phyloP scores from a whole-genome alignment of 1,139 yeast species.

The Eremothecium gossypii region DNA sequence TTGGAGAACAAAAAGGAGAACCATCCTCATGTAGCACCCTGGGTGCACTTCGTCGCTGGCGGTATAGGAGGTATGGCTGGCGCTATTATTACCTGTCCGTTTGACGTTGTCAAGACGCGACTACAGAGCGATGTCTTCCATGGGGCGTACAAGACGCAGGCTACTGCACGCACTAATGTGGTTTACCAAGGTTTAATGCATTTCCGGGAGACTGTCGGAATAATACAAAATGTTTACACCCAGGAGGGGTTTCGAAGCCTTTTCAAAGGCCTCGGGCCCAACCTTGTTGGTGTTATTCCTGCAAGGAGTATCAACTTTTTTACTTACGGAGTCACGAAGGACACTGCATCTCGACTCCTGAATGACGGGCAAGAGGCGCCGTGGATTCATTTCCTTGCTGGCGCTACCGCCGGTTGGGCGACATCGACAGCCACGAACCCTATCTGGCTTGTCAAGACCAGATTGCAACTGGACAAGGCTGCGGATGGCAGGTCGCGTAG shows the following conservation, averaged over 20 bases:
- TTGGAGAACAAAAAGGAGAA: constrained; percentile 9
- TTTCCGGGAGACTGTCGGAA: constrained; percentile 72
- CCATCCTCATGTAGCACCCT: constrained; percentile 47
- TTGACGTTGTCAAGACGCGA: constrained; percentile 94
- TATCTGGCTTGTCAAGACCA: constrained; percentile 94
- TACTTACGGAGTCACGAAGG: constrained; percentile 90
- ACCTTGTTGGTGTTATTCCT: constrained; percentile 96
- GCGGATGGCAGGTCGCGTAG: constrained; percentile 34
- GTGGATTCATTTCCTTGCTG: constrained; percentile 78
- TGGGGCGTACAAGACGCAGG: constrained; percentile 22
- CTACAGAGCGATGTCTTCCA: constrained; percentile 71
- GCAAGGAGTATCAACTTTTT: constrained; percentile 95
- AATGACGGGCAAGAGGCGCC: constrained; percentile 72
- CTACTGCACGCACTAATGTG: constrained; percentile 16
- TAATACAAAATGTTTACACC: constrained; percentile 56
- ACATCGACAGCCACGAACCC: constrained; percentile 99
- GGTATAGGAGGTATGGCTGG: constrained; percentile 98
- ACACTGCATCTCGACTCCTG: constrained; percentile 51
- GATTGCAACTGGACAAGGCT: constrained; percentile 78
- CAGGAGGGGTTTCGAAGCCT: constrained; percentile 79
- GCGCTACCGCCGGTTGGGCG: constrained; percentile 88
- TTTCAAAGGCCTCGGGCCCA: constrained; percentile 93
- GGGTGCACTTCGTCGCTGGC: constrained; percentile 99
- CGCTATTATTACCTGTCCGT: constrained; percentile 85
- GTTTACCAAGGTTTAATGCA: constrained; percentile 48